Evolutionary conservation across 192 early-diverging fungal genomes (phyloP), one percentile per base, ranked within the genome.

Genomic region (Coemansia javaensis): DNA sequence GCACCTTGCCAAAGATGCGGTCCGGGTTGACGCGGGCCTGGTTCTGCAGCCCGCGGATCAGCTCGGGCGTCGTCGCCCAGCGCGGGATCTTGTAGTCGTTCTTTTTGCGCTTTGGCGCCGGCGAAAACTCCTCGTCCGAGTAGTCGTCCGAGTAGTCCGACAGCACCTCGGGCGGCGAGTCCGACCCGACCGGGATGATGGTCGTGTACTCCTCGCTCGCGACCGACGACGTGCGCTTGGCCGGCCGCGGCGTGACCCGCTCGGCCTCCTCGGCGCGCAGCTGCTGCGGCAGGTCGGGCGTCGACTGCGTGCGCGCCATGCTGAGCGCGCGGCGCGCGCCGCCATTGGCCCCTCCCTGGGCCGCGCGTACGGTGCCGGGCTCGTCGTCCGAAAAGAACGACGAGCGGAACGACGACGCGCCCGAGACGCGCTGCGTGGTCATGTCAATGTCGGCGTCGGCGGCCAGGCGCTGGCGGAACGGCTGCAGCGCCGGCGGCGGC

Each of bases 41-140:
- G 28, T 48, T 34, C 38, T 51, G 33, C 40, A 77, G 37, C 2
- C 68, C 68, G n/a, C 40, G 36, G 5, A 57, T 47, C 32, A 77
- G 59, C 48, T 71, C 68, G 0, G 75, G 75, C 44, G 66, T 77
- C 10, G 67, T 66, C 7, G 75, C 75, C 75, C 75, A 77, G 14
- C 25, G 18, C 6, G 75, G 75, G 13, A 68, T 68, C 23, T 32
- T 51, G 24, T 54, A 66, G 38, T 66, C 46, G 32, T 71, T 71
- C 53, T 74, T 74, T 50, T 74, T 74, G 33, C 48, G 53, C 28
- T 58, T 60, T 0, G 49, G 43, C 10, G 57, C 63, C 1, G 69
- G 69, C 51, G 71, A 55, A 37, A 74, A 74, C 56, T 72, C 68
- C 21, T 74, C 71, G 16, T 66, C 63, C 12, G 71, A 74, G 48